These are phyloP conservation scores for Verticillium nonalfalfae DNA, from an alignment of 2,329 filamentous ascomycete species.

Conservation along the genomic window DNA sequence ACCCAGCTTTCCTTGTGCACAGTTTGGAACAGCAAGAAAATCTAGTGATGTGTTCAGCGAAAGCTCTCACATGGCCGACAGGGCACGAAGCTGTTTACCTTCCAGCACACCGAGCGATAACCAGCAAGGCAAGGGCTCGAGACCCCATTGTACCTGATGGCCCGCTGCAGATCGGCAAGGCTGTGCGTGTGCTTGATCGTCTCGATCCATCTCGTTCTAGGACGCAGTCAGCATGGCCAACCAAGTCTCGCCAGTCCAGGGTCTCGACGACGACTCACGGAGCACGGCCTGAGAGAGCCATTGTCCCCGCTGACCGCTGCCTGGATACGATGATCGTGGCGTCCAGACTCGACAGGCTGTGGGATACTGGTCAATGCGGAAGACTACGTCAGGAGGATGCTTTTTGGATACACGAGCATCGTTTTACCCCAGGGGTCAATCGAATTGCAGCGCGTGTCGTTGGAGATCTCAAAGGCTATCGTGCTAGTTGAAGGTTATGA, in stretches of 20 bases:
- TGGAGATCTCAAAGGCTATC: neutral
- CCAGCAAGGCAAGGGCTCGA: constrained; percentile 62
- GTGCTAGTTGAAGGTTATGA: neutral
- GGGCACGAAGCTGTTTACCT: constrained; percentile 41
- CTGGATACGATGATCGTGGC: neutral
- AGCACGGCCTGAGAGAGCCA: neutral
- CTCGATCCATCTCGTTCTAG: constrained; percentile 61
- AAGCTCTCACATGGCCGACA: neutral
- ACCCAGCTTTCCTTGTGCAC: constrained; percentile 62
- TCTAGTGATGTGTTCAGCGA: constrained; percentile 35
- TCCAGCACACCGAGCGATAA: constrained; percentile 87
- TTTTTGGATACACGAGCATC: neutral
- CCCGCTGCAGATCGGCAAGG: constrained; percentile 55
- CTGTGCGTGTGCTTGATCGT: constrained; percentile 52
- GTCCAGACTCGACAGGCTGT: too few relatives aligned
- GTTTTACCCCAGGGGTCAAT: neutral
- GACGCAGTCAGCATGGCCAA: neutral
- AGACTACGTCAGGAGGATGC: neutral
- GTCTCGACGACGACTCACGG: neutral
- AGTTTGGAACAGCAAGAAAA: constrained; percentile 72
- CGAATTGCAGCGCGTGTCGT: neutral
- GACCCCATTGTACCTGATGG: constrained; percentile 54
- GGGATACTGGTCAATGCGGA: neutral
- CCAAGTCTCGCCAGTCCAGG: neutral
- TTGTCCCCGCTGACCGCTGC: neutral